Conservation (phyloP, 352 stramenopile species). For the Thraustochytrium sp. region DNA sequence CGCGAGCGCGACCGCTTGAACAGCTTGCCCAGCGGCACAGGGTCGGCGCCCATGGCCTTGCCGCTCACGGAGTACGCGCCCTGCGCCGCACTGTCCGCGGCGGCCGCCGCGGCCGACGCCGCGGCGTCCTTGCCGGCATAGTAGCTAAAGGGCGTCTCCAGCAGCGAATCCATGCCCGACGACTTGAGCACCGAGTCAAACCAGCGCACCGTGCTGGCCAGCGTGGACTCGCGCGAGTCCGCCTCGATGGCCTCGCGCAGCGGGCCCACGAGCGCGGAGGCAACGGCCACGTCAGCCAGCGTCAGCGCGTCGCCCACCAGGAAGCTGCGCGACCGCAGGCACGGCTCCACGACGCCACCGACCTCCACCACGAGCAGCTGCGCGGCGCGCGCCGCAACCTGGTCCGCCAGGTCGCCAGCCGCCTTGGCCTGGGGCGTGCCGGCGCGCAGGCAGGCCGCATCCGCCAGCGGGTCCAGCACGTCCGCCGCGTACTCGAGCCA, state of each 20-base stretch:
- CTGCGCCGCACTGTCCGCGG: not conserved
- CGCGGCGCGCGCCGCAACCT: not conserved
- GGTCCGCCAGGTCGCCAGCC: not conserved
- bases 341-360: slow-evolving; percentile 62
- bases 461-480: not conserved
- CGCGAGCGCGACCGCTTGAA: slow-evolving; percentile 22
- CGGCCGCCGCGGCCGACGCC: not conserved
- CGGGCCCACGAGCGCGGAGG: slow-evolving; percentile 58
- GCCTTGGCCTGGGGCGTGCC: not conserved
- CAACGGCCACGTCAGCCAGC: slow-evolving; percentile 89
- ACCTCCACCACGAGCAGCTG: not conserved
- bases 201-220: slow-evolving; percentile 31
- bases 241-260: not conserved
- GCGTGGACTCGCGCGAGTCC: not conserved
- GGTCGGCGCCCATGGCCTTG: not conserved
- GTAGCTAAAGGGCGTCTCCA: not conserved
- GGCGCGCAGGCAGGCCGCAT: not conserved
- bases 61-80: not conserved
- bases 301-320: slow-evolving; percentile 82
- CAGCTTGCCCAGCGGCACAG: not conserved
- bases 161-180: not conserved
- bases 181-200: not conserved
- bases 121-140: not conserved
- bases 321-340: slow-evolving; percentile 78
- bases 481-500: slow-evolving; percentile 10